Evolutionary conservation across 257 asterid genomes (phyloP), one percentile per base, ranked within the genome.

Genomic region (Datura wrightii): DNA sequence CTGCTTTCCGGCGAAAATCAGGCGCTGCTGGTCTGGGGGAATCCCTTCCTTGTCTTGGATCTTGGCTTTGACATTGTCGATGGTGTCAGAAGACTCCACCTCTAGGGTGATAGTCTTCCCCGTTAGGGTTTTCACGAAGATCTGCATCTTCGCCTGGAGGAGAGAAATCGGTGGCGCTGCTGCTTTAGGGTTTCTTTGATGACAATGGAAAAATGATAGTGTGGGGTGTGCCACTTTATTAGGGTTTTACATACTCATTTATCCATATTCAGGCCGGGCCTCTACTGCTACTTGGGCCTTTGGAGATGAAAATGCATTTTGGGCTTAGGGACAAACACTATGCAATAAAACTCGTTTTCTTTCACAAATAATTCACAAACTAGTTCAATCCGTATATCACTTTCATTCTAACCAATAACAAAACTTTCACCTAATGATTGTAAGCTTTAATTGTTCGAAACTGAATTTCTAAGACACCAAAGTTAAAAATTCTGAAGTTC

Each of bases 91-190:
- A 3, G 82, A 76, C 37, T 76, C 82, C 2, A 50, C 82, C 19
- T 76, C 82, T 7, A 76, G 82, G 48, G 91, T 93, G 76, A 92
- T 92, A 87, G 96, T 92, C 79, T 92, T 92, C 24, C 96, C 96
- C 89, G 94, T 92, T 34, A 92, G 96, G 92, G 96, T 92, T 82
- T 92, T 92, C 62, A 92, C 96, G 92, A 92, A 92, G 92, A 92
- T 92, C 92, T 92, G 94, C 96, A 92, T 92, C 89, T 80, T 91
- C 82, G 88, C 59, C n/a, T 84, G 89, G 85, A 79, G 82, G 58
- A 78, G 65, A 36, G 39, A 13, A 13, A n/a, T 10, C 41, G 31
- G 5, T 4, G 36, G 60, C 24, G 2, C 56, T 48, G 48, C 82
- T 24, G 60, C 63, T 52, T 0, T 76, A 76, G 82, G 63, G 46